These are phyloP conservation scores for Mycena metata DNA, from an alignment of 768 basidiomycete species.

Conservation along the genomic window DNA sequence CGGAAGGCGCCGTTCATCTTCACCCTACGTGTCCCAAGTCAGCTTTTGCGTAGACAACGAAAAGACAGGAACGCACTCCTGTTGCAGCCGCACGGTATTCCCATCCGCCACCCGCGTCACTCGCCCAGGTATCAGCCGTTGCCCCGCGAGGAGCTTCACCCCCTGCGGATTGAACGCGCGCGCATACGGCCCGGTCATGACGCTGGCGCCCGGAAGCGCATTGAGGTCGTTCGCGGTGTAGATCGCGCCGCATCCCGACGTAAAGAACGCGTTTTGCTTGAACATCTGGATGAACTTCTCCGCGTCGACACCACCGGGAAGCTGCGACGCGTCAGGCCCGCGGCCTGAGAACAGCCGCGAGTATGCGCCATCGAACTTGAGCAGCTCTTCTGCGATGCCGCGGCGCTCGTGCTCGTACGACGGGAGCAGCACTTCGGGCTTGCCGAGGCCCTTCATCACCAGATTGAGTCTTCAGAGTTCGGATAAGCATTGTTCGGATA, in stretches of 20 bases:
- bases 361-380: conserved; percentile 57
- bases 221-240: conserved; percentile 36
- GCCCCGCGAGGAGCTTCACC: conserved; percentile 34
- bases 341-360: conserved; percentile 52
- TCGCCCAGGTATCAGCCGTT: conserved; percentile 33
- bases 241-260: conserved; percentile 36
- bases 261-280: conserved; percentile 41
- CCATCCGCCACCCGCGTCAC: conserved; percentile 35
- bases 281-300: conserved; percentile 40
- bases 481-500: not conserved
- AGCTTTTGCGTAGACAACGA: not conserved
- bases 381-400: conserved; percentile 55
- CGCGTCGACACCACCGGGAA: conserved; percentile 34
- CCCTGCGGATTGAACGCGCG: conserved; percentile 33
- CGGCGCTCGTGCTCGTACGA: conserved; percentile 57
- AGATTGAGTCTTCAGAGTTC: conserved; percentile 28
- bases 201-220: conserved; percentile 27
- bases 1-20: conserved; percentile 42
- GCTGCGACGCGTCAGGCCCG: conserved; percentile 33
- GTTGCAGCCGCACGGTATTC: conserved; percentile 35
- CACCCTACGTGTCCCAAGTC: conserved; percentile 23
- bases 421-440: conserved; percentile 36
- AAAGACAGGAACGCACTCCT: conserved; percentile 29
- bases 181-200: conserved; percentile 15
- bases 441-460: conserved; percentile 38